Evolutionary conservation across 2,329 filamentous ascomycete species (phyloP), one percentile per base, ranked within the genome.

Genomic region (Meredithiella fracta): DNA sequence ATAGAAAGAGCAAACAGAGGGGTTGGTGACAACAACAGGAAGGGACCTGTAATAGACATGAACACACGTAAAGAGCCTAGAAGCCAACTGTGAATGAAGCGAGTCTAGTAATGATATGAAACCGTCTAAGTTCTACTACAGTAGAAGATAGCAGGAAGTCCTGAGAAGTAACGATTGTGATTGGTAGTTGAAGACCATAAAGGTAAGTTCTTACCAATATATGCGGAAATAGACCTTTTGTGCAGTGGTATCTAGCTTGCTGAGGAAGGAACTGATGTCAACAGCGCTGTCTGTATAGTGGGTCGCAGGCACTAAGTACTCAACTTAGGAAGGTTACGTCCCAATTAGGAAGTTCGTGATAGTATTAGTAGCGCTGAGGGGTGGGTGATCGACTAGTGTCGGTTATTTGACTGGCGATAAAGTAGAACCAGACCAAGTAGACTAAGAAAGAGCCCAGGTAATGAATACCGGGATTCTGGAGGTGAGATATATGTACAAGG

Each of bases 1-100:
- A 54, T 20, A 31, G 51, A 50, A 37, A 31, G 38, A 47, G 29
- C 55, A 57, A 53, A 57, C 51, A 57, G 53, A n/a, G 17, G 17
- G 54, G 50, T 31, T 42, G 34, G 44, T 20, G 31, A 51, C 47
- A 54, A 29, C 23, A 51, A 34, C n/a, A 56, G 23, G 49, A 55
- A 54, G 37, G 47, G n/a, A 53, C 22, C 26, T 29, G 34, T 22
- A 4, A 22, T 17, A 47, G 22, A 42, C 3, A 55, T 23, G 11
- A 55, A 55, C 25, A 55, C 17, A 55, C 37, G 40, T n/a, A 34
- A 34, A 38, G 20, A 20, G 11, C 3, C 29, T 14, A 53, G 31
- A 23, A 42, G 40, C 4, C 40, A n/a, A 44, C 40, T n/a, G 15
- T 44, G 40, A 44, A 44, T 4, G 40, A n/a, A 5, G 17, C 7